These are phyloP conservation scores for Chlamydomonas reinhardtii DNA, from an alignment of 163 green algal species.

Conservation along the genomic window DNA sequence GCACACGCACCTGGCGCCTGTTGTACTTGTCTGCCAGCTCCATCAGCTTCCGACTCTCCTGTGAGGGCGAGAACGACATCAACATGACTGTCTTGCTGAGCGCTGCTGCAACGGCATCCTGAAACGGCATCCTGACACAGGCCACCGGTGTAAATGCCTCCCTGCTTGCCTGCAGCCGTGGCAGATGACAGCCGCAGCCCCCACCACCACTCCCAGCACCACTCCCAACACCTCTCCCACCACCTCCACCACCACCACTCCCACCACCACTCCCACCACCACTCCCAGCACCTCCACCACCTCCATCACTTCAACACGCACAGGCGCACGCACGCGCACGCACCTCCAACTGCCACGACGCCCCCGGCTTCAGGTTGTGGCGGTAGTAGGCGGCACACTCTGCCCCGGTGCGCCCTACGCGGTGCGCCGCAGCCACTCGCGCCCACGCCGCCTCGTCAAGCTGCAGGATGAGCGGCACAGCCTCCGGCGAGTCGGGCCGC, in stretches of 20 bases:
- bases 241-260: no score
- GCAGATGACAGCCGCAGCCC: no score
- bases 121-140: no score
- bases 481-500: constrained; percentile 26
- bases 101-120: no score
- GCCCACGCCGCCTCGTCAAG: constrained; percentile 21
- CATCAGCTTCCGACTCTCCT: constrained; percentile 47
- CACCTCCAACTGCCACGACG: constrained; percentile 32
- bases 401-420: constrained; percentile 26
- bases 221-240: no score
- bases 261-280: no score
- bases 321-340: not conserved
- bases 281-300: no score
- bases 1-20: constrained; percentile 15
- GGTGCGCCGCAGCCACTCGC: constrained; percentile 22
- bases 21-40: constrained; percentile 43
- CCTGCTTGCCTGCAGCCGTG: no score
- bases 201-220: no score
- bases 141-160: no score
- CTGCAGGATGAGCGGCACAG: constrained; percentile 22
- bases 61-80: not conserved
- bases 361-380: constrained; percentile 36
- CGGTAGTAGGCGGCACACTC: constrained; percentile 43
- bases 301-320: not conserved
- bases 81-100: no score